Base-by-base conservation (phyloP, 257 asterid genomes). In the Solanum phureja region DNA sequence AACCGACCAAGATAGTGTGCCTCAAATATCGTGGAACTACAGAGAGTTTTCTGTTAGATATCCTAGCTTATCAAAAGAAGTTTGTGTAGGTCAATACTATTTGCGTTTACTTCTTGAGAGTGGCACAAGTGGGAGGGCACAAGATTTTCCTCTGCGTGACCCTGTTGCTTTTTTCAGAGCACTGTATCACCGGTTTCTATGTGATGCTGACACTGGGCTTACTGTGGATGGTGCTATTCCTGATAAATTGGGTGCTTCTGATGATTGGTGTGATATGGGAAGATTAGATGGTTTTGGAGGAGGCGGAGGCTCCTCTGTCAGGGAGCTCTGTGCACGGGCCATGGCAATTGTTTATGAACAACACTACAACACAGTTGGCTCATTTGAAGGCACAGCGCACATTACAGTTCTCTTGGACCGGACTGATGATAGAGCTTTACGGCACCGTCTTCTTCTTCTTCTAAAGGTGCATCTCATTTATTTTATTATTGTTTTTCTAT, bases 271-370 rank as follows among this genome's bases (percentile, higher is more conserved):
- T 91, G 99, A 97, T 94, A 93, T 96, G 97, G 99, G 96, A 87
- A 94, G 99, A 86, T 93, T 97, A 88, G 99, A 97, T 94, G 99
- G 99, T 89, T 97, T 97, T 90, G 99, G 99, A 83, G 99, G 99
- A 75, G 99, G 98, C 44, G 99, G 99, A 69, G 99, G 99, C 83
- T 96, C 97, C 87, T 97, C 96, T 21, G 99, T 97, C 83, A 94
- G 99, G 94, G 99, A 97, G 92, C 99, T 97, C 83, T 97, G 99
- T 91, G 99, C 99, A 27, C 94, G 99, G 92, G 99, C 99, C 86
- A 95, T 97, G 99, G 93, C 99, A 81, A 97, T 97, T 91, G 99
- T 96, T 89, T 97, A 96, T 87, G 99, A 97, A 90, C 98, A 97
- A 82, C 99, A 96, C 91, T 91, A 90, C 90, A 91, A 87, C 89